A percentile compares a stretch with the other conserved stretches of the same genome.
Conservation (phyloP, 2,329 filamentous ascomycete genomes). For the Neonectria magnoliae region DNA sequence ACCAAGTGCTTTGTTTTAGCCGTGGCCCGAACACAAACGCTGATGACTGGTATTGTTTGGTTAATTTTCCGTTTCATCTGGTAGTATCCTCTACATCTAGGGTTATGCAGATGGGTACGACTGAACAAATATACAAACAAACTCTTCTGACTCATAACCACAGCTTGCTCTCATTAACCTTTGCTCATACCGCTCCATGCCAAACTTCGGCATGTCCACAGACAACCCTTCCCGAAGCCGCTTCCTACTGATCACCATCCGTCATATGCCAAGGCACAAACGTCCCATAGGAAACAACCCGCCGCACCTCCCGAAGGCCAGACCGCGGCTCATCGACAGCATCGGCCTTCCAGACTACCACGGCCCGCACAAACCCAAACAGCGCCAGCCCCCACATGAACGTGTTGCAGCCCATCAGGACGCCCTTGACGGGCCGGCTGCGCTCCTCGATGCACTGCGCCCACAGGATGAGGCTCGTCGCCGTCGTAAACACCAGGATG, state of each 20-base stretch:
- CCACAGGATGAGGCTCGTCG: conserved; percentile 34
- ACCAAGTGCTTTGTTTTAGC: neutral
- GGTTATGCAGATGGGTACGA: neutral
- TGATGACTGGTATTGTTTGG: neutral
- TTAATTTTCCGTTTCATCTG: too few species aligned
- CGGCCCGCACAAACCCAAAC: conserved; percentile 44
- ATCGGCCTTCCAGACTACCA: conserved; percentile 42
- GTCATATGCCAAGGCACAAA: conserved; percentile 20
- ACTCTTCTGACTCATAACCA: neutral
- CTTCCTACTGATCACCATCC: neutral
- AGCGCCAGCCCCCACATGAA: conserved; percentile 42
- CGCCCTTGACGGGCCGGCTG: conserved; percentile 37
- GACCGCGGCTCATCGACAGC: conserved; percentile 1
- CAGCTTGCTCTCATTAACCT: neutral
- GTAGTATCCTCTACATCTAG: too few species aligned
- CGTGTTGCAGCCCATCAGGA: conserved; percentile 41
- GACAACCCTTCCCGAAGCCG: neutral
- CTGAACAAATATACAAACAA: neutral
- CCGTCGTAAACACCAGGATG: conserved; percentile 38
- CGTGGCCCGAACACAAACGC: neutral
- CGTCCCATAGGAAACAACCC: conserved; percentile 32
- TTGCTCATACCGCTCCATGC: neutral
- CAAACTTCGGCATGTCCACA: neutral
- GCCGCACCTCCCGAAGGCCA: neutral
- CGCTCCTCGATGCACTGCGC: conserved; percentile 36